phyloP scores from a whole-genome alignment of 179 eudicot species.

The Spinacia oleracea region DNA sequence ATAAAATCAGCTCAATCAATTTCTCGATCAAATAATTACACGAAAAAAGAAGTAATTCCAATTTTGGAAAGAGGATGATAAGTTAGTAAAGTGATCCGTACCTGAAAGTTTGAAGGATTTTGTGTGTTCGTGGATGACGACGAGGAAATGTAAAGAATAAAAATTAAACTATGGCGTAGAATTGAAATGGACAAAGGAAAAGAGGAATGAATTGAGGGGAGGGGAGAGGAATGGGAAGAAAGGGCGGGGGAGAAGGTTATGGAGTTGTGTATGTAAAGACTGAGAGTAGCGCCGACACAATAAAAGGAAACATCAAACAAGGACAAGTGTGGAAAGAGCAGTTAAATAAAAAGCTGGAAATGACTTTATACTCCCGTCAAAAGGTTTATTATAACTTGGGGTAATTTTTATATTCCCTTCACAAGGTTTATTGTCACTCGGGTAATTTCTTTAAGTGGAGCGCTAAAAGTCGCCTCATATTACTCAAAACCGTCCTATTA shows the following conservation, averaged over 20 bases:
- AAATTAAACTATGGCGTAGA: no score
- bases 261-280: background rate
- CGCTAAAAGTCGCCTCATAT: no score
- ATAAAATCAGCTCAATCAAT: background rate
- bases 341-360: background rate
- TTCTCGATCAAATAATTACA: no score
- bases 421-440: no score
- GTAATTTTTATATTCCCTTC: no score
- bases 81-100: background rate
- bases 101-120: slow-evolving; percentile 7
- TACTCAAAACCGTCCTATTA: no score
- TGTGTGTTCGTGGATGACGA: background rate
- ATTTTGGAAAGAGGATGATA: background rate
- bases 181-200: background rate
- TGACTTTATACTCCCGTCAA: no score
- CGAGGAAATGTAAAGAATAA: background rate
- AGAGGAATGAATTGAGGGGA: background rate
- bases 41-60: background rate
- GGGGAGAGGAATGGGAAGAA: background rate
- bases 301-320: background rate
- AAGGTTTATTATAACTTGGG: no score
- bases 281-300: slow-evolving; percentile 27
- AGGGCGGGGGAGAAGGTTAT: background rate
- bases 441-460: no score
- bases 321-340: slow-evolving; percentile 6